These are phyloP conservation scores for Ruellia speciosa DNA, from an alignment of 305 asterid species.

Conservation along the genomic window DNA sequence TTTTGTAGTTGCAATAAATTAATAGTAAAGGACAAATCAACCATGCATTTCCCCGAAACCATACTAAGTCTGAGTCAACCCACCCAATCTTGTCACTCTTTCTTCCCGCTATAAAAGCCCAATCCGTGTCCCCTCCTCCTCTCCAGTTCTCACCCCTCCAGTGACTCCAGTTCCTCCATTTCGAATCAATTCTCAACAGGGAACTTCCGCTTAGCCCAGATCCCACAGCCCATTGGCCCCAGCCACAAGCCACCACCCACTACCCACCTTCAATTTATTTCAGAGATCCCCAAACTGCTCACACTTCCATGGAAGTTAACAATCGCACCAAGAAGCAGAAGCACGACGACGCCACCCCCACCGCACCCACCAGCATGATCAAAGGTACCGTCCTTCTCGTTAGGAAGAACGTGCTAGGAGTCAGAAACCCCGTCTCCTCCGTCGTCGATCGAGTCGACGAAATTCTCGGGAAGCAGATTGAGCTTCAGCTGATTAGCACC, in stretches of 20 bases:
- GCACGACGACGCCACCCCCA: slow-evolving; percentile 8
- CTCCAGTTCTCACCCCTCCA: neutral
- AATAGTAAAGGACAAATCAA: neutral
- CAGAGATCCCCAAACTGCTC: too few species aligned
- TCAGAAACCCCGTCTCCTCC: slow-evolving; percentile 19
- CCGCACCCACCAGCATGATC: slow-evolving; percentile 1
- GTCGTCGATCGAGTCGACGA: slow-evolving; percentile 26
- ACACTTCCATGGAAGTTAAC: neutral
- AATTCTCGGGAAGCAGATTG: slow-evolving; percentile 20
- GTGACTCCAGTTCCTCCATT: too few species aligned
- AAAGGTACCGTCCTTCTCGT: slow-evolving; percentile 17
- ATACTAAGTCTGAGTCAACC: too few species aligned
- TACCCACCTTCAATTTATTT: too few species aligned
- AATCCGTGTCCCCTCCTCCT: too few species aligned
- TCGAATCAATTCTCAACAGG: too few species aligned
- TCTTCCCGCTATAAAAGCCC: too few species aligned
- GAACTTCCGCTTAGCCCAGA: too few species aligned
- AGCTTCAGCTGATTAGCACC: slow-evolving; percentile 27
- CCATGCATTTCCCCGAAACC: neutral
- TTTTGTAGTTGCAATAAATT: too few species aligned
- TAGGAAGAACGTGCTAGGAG: slow-evolving; percentile 26
- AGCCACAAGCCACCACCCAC: too few species aligned
- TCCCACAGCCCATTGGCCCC: too few species aligned
- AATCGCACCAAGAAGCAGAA: slow-evolving; percentile 4
- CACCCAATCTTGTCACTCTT: too few species aligned